Base-by-base conservation (phyloP, 441 rosid species). In the Populus hybrid region DNA sequence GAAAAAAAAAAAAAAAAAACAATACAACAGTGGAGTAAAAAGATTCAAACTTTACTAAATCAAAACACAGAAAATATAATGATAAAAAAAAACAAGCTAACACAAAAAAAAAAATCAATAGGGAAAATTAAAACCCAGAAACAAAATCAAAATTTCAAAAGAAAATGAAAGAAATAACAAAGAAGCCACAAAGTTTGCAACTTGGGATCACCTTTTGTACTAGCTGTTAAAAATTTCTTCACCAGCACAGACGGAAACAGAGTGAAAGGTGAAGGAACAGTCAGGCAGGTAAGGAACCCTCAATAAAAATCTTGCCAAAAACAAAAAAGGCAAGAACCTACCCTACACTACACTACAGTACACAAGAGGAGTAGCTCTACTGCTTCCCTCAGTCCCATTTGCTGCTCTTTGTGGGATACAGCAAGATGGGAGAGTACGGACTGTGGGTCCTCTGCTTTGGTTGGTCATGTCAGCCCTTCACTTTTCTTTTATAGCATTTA, bases 21-120 rank as follows among this genome's bases (percentile, higher is more conserved):
- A 84, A 89, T 89, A 83, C 81, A 89, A 87, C 86, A 86, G 89
- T 84, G 75, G 50, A 28, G 28, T 28, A 21, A 10, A 21, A 10
- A 75, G 76, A 71, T 75, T 71, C 38, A 67, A 67, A 67, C 79
- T 81, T 71, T 71, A 86, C 63, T 30, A 35, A 28, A 7, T 72
- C 32, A 38, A 74, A 24, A 19, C 75, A 78, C 65, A 76, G 34
- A 32, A 79, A 77, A 73, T 21, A 36, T 7, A 50, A 6, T 0
- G 10, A 67, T 28, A 16, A 38, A 32, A 24, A 24, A 9, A 26
- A 18, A 75, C 57, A 70, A 23, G 38, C n/a, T 30, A 34, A 65
- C 59, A 77, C 66, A 46, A 74, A 76, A 71, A 57, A 46, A 24
- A 24, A 24, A 26, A 66, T 34, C 32, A 42, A 61, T 67, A 34